Evolutionary conservation across 2,329 filamentous ascomycete genomes (phyloP).

Genomic region (Ophiosphaerella korrae): DNA sequence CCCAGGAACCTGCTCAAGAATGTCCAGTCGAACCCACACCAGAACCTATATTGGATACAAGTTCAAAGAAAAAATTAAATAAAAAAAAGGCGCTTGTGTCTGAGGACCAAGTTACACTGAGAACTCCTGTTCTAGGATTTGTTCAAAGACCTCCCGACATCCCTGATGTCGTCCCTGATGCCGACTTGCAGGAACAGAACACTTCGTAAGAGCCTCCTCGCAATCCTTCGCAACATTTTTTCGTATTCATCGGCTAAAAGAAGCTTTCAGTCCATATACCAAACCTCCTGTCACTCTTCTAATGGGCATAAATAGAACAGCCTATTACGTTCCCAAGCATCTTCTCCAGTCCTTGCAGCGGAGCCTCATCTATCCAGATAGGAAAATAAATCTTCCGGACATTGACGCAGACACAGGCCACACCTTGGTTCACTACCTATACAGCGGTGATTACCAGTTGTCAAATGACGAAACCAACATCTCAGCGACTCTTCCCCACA

Average conservation of each 20-base stretch:
- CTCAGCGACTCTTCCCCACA: not conserved
- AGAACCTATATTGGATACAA: too few species aligned
- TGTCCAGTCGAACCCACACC: too few species aligned
- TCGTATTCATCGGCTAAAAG: not conserved
- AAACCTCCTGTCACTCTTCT: not conserved
- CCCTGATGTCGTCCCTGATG: too few species aligned
- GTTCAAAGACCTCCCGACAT: too few species aligned
- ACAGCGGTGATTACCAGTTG: not conserved
- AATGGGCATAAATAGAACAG: not conserved
- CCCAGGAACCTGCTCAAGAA: too few species aligned
- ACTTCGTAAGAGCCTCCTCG: too few species aligned
- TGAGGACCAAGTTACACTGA: too few species aligned
- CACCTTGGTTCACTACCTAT: not conserved
- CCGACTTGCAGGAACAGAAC: too few species aligned
- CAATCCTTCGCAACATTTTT: too few species aligned
- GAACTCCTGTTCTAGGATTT: too few species aligned
- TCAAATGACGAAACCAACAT: not conserved
- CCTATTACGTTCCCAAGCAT: not conserved
- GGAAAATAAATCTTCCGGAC: not conserved
- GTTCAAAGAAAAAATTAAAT: too few species aligned
- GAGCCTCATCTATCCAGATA: not conserved
- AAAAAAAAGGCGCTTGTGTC: too few species aligned
- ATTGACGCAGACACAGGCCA: not conserved
- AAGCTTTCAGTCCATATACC: not conserved
- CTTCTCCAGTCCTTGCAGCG: not conserved